Conservation (phyloP, 1,139 yeast species). For the Suhomyces chickasaworum region DNA sequence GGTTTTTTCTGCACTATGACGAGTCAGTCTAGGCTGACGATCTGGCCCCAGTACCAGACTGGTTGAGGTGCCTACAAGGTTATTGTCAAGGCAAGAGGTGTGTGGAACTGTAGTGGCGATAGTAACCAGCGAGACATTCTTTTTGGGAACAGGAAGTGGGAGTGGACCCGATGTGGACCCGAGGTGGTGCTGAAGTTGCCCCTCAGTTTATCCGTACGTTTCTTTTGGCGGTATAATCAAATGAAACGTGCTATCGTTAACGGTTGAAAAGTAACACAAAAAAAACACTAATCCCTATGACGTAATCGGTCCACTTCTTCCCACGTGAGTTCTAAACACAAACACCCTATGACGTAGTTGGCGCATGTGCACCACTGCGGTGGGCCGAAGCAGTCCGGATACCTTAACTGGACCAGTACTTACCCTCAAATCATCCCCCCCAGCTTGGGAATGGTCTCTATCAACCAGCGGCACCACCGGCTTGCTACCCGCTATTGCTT, state of each 20-base stretch:
- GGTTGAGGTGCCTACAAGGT: not conserved
- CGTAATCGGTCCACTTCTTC: conserved; percentile 6
- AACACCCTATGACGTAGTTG: conserved; percentile 13
- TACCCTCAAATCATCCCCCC: not conserved
- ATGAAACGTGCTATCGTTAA: conserved; percentile 8
- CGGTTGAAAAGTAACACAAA: conserved; percentile 7
- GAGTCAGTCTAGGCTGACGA: not conserved
- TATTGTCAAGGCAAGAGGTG: not conserved
- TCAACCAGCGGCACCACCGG: not conserved
- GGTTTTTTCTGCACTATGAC: not conserved
- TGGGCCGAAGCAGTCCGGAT: not conserved
- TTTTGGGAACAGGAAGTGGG: not conserved
- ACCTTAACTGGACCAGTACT: not conserved
- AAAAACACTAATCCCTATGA: conserved; percentile 10
- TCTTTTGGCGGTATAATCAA: not conserved
- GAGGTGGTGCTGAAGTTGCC: not conserved
- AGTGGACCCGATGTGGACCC: too few species aligned
- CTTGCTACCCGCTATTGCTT: not conserved
- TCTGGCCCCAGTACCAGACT: not conserved
- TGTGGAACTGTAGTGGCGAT: not conserved
- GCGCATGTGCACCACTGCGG: conserved; percentile 1
- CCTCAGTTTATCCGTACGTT: conserved; percentile 1
- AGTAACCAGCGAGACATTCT: not conserved
- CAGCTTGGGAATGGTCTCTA: too few species aligned
- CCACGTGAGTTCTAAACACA: conserved; percentile 13